phyloP scores from a whole-genome alignment of 306 rosid genomes.

The Inga oerstediana region DNA sequence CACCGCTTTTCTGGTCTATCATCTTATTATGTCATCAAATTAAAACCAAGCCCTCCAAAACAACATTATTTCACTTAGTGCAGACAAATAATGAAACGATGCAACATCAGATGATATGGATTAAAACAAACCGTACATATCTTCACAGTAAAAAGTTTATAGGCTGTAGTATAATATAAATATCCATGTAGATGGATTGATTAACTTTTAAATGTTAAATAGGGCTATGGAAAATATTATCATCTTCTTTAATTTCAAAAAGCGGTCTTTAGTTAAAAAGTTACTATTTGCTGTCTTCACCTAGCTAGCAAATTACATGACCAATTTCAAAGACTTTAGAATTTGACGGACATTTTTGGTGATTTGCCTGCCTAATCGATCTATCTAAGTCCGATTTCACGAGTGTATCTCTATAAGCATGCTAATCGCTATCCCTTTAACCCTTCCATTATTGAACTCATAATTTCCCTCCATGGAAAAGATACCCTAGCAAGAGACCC shows the following conservation, averaged over 20 bases:
- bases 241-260: background rate
- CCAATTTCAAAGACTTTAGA: background rate
- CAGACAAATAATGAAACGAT: background rate
- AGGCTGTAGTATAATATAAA: background rate
- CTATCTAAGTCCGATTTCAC: background rate
- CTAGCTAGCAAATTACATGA: background rate
- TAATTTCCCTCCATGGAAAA: slow-evolving; percentile 10
- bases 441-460: slow-evolving; percentile 14
- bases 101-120: background rate
- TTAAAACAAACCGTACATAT: background rate
- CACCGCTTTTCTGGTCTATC: background rate
- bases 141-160: background rate
- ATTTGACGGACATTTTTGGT: background rate
- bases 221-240: background rate
- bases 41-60: background rate
- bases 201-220: too few relatives aligned
- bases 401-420: background rate
- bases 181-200: too few relatives aligned
- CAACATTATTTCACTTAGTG: background rate
- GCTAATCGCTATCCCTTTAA: slow-evolving; percentile 15
- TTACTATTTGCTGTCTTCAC: background rate
- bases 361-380: background rate
- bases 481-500: background rate
- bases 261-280: background rate
- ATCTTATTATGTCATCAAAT: background rate